phyloP scores from a whole-genome alignment of 768 basidiomycete genomes.

The Agaricus subrufescens region DNA sequence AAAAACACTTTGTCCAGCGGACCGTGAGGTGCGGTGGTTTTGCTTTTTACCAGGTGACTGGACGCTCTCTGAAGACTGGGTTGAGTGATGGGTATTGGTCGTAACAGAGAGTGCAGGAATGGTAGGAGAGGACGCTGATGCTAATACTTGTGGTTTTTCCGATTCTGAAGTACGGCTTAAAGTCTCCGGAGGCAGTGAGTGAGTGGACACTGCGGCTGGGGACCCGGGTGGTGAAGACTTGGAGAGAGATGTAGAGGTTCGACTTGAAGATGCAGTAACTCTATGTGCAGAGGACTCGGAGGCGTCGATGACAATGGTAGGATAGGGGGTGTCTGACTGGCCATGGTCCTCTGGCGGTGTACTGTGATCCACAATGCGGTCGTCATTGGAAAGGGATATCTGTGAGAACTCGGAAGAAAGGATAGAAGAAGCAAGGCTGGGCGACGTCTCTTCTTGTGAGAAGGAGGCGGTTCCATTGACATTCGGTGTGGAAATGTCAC shows the following conservation, averaged over 20 bases:
- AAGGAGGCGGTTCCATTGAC: constrained; percentile 25
- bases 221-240: not conserved
- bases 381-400: constrained; percentile 26
- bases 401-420: constrained; percentile 33
- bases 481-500: constrained; percentile 42
- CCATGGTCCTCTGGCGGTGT: constrained; percentile 2
- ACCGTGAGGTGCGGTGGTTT: constrained; percentile 42
- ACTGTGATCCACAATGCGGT: not conserved
- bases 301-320: constrained; percentile 39
- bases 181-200: constrained; percentile 9
- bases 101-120: constrained; percentile 8
- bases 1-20: constrained; percentile 62
- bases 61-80: constrained; percentile 12
- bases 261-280: constrained; percentile 15
- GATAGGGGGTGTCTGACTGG: constrained; percentile 24
- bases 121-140: constrained; percentile 8
- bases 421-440: constrained; percentile 16
- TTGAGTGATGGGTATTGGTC: constrained; percentile 11
- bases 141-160: not conserved
- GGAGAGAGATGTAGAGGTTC: not conserved
- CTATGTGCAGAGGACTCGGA: constrained; percentile 29
- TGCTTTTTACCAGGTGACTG: constrained; percentile 20
- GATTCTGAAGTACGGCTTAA: not conserved
- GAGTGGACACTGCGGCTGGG: constrained; percentile 11
- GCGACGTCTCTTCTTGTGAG: constrained; percentile 11